phyloP scores from a whole-genome alignment of 2,329 filamentous ascomycete species.

The Aspergillus hortae region DNA sequence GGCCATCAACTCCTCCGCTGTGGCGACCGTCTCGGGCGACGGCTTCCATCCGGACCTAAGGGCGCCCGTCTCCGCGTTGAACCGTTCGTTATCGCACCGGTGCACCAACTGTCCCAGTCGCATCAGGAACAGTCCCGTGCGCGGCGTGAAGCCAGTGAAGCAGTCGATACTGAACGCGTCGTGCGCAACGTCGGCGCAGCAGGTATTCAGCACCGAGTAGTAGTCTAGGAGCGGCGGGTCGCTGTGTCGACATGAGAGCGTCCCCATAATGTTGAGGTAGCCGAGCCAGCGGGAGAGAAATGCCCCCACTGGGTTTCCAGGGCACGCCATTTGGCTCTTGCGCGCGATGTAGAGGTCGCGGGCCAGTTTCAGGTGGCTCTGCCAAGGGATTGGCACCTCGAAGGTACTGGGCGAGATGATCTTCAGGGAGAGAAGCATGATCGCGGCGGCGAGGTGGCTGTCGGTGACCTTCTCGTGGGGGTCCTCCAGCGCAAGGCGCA shows the following conservation, averaged over 20 bases:
- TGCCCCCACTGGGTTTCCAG: conserved; percentile 58
- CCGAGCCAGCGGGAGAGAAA: conserved; percentile 81
- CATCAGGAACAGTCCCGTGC: conserved; percentile 67
- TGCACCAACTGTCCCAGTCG: conserved; percentile 69
- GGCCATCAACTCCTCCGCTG: conserved; percentile 58
- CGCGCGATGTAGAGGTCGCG: conserved; percentile 70
- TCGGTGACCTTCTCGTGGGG: conserved; percentile 64
- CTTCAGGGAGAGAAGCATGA: conserved; percentile 80
- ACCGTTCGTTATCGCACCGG: conserved; percentile 63
- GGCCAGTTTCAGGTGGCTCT: conserved; percentile 71
- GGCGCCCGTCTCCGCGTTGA: conserved; percentile 49
- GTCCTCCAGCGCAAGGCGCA: conserved; percentile 64
- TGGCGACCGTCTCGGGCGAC: conserved; percentile 48
- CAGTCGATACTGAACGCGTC: conserved; percentile 72
- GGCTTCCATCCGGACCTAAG: conserved; percentile 58
- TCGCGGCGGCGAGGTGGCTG: conserved; percentile 72
- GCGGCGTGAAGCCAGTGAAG: conserved; percentile 73
- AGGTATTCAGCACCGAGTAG: conserved; percentile 41
- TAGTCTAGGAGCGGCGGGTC: conserved; percentile 53
- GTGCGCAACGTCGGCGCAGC: conserved; percentile 52
- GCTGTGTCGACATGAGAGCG: conserved; percentile 59
- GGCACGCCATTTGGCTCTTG: conserved; percentile 54
- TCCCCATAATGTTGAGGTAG: conserved; percentile 76
- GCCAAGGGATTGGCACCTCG: conserved; percentile 76
- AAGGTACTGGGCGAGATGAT: conserved; percentile 80